phyloP scores from a whole-genome alignment of 2,329 filamentous ascomycete species.

The Hypoxylon sp. region DNA sequence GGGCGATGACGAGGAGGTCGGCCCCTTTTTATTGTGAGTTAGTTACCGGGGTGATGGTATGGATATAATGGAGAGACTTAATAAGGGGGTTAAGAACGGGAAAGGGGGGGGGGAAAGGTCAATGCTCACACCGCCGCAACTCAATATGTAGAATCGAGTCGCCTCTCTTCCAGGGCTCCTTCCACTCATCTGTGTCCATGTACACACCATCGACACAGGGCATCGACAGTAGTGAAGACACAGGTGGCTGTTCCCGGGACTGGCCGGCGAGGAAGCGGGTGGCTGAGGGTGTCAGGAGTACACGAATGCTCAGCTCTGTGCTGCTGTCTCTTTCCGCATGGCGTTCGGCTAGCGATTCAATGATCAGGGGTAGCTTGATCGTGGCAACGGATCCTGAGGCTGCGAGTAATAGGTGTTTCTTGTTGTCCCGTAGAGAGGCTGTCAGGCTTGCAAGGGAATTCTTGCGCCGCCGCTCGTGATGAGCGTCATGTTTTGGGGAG shows the following conservation, averaged over 20 bases:
- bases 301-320: slow-evolving; percentile 70
- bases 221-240: slow-evolving; percentile 70
- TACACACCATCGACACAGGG: slow-evolving; percentile 87
- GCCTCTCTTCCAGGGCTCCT: slow-evolving; percentile 81
- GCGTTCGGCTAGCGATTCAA: slow-evolving; percentile 66
- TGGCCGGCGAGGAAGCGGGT: slow-evolving; percentile 83
- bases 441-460: slow-evolving; percentile 52
- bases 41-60: background rate
- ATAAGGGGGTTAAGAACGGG: background rate
- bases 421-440: slow-evolving; percentile 62
- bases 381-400: slow-evolving; percentile 85
- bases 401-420: slow-evolving; percentile 75
- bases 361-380: slow-evolving; percentile 83
- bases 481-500: slow-evolving; percentile 48
- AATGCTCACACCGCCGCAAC: slow-evolving; percentile 70
- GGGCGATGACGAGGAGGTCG: slow-evolving; percentile 83
- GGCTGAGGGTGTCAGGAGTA: slow-evolving; percentile 83
- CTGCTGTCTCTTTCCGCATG: slow-evolving; percentile 9
- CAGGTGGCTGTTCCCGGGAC: slow-evolving; percentile 79
- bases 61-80: background rate
- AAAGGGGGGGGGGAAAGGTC: background rate
- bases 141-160: slow-evolving; percentile 92
- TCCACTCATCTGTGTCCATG: slow-evolving; percentile 89
- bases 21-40: slow-evolving; percentile 67
- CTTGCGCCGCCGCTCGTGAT: slow-evolving; percentile 47